Conservation (phyloP, 2,329 filamentous ascomycete species). For the Fusarium robinianum region DNA sequence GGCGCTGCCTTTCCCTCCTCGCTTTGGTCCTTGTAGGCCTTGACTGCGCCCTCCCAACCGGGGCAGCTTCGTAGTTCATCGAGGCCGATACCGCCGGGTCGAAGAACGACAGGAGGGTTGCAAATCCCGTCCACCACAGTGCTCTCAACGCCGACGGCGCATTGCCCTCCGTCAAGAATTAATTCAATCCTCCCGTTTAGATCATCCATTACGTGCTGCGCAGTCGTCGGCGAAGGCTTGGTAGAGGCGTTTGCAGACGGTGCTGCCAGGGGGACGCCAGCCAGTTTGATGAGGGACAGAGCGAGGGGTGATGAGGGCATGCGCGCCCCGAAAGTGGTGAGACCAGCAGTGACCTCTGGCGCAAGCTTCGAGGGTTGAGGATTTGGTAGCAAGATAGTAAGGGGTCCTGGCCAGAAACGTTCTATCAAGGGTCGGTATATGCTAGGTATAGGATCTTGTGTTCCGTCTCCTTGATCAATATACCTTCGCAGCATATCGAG, state of each 20-base stretch:
- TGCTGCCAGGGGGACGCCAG: slow-evolving; percentile 80
- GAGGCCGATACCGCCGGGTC: slow-evolving; percentile 85
- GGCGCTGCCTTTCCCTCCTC: slow-evolving; percentile 69
- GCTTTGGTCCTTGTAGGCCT: slow-evolving; percentile 78
- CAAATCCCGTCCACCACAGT: slow-evolving; percentile 93
- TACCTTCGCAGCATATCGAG: slow-evolving; percentile 73
- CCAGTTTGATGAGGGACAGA: slow-evolving; percentile 79
- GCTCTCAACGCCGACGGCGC: slow-evolving; percentile 89
- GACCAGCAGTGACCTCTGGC: slow-evolving; percentile 86
- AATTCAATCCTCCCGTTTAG: slow-evolving; percentile 79
- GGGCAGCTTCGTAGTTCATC: slow-evolving; percentile 73
- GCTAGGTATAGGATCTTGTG: slow-evolving; percentile 60
- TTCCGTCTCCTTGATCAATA: slow-evolving; percentile 45
- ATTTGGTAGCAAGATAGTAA: slow-evolving; percentile 87
- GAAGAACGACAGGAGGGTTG: slow-evolving; percentile 76
- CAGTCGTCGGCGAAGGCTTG: slow-evolving; percentile 87
- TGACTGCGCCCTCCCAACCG: slow-evolving; percentile 80
- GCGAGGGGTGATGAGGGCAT: slow-evolving; percentile 89
- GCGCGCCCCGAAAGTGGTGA: slow-evolving; percentile 83
- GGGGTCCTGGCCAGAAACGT: slow-evolving; percentile 90
- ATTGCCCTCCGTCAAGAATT: slow-evolving; percentile 87
- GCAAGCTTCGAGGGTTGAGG: slow-evolving; percentile 73
- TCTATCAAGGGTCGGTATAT: slow-evolving; percentile 80
- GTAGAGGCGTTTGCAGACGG: slow-evolving; percentile 96
- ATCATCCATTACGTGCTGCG: slow-evolving; percentile 87